A percentile compares a stretch with the other conserved stretches of the same genome.
These are phyloP conservation scores for Phaffia australis DNA, from an alignment of 768 basidiomycete genomes.

Conservation along the genomic window DNA sequence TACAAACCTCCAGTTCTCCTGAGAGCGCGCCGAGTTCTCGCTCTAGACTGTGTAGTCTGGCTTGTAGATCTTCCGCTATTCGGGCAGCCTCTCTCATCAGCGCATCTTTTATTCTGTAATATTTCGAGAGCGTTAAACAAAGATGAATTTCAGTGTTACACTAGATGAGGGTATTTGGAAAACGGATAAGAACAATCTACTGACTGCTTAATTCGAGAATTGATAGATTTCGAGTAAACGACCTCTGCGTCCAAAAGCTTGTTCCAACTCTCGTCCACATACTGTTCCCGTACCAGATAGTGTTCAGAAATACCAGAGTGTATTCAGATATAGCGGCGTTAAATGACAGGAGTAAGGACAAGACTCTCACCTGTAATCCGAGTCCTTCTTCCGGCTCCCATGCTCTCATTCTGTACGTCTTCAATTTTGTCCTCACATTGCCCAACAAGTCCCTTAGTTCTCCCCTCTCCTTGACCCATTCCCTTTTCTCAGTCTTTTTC, in stretches of 20 bases:
- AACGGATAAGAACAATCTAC: no score
- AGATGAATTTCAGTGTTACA: no score
- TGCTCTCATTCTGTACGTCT: constrained; percentile 74
- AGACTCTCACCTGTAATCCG: constrained; percentile 46
- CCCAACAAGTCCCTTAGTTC: constrained; percentile 78
- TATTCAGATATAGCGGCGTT: background rate
- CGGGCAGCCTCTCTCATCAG: constrained; percentile 34
- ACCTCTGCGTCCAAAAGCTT: no score
- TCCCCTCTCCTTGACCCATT: constrained; percentile 81
- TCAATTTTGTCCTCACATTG: constrained; percentile 86
- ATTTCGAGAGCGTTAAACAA: background rate
- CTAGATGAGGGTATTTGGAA: no score
- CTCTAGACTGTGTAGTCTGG: constrained; percentile 33
- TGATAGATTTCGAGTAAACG: background rate
- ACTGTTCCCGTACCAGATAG: no score
- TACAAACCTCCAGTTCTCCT: constrained; percentile 59
- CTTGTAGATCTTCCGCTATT: constrained; percentile 34
- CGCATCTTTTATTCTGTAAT: constrained; percentile 37
- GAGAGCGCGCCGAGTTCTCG: constrained; percentile 59
- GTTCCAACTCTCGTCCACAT: no score
- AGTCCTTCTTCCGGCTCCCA: constrained; percentile 70
- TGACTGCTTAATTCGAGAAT: background rate
- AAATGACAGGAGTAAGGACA: background rate
- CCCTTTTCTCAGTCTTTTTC: constrained; percentile 73
- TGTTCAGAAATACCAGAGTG: no score